Evolutionary conservation across 192 early-diverging fungal species (phyloP), one percentile per base, ranked within the genome.

Genomic region (Spizellomyces sp.): DNA sequence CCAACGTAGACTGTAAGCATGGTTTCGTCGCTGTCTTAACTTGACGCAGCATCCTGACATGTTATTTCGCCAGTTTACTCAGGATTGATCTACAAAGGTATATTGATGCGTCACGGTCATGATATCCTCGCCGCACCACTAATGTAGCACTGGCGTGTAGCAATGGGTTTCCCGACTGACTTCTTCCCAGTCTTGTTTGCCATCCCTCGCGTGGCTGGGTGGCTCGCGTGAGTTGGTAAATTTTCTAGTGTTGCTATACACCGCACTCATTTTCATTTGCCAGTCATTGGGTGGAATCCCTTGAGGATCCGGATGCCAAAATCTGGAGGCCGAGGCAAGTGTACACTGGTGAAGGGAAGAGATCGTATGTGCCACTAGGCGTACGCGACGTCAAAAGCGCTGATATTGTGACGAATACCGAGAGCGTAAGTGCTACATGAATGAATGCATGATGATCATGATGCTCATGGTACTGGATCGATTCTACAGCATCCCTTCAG

Each of bases 141-240:
- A 36, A 36, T 36, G 27, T 36, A 36, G 27, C 27, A 36, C 27
- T 36, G 27, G 27, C 27, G 0, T 36, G 27, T 3, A 36, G 27
- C 27, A 36, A 86, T 89, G 81, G 88, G 88, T 12, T 90, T 89
- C 74, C 88, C 88, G 21, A 84, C 83, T 62, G 88, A 89, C 67
- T 86, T 89, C 73, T 89, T 90, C 81, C 88, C 88, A 19, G 88
- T 90, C 3, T 75, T 89, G 19, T 86, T 89, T 79, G 84, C 82
- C 63, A 83, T 79, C 63, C 77, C 76, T 65, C 42, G 87, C 59
- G 71, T 87, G 19, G 77, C 80, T 1, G 86, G 86, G 9, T 88
- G 86, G 86, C 70, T 88, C 45, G 86, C 86, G 48, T 62, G 41
- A 62, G 60, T n/a, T n/a, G 27, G n/a, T 22, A 6, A 56, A 22